Evolutionary conservation across 345 rosid species (phyloP), one percentile per base, ranked within the genome.

Genomic region (Chamaenerion angustifolium): DNA sequence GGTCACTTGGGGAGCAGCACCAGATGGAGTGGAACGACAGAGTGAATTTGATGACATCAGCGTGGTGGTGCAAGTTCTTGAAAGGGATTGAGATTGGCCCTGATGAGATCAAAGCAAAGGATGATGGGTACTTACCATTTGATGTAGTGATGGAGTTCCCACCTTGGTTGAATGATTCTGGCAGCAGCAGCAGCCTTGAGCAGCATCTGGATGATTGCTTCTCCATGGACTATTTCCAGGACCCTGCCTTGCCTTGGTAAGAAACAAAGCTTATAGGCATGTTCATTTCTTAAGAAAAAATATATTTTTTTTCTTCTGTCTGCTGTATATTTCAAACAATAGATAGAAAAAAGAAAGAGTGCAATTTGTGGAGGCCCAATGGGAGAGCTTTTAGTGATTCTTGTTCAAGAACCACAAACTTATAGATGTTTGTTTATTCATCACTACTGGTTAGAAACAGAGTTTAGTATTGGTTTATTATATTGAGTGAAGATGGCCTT

Each of bases 131-230:
- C 63, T 77, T 73, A n/a, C 85, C 76, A 16, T 69, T 87, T 44
- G 83, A 76, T 61, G 80, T 75, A 62, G 74, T 75, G 62, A 80
- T 84, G 94, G 94, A 86, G 46, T 79, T 81, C 45, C 92, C 97
- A 18, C 50, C 84, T 17, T 90, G 98, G 98, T 43, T 86, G 80
- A 83, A 76, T 56, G 67, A 8, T 31, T 31, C 37, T 31, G 37
- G 72, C 63, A 73, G 70, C 25, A 94, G 83, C 4, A 74, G 69
- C 61, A 67, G 76, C 62, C 65, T 83, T 63, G 88, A 76, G 42
- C 90, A 78, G 58, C 71, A 71, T 61, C 65, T 74, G 68, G 59
- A 52, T 48, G 76, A 81, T 64, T 66, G 68, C 70, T 74, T 66
- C 60, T 56, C 80, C 4, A 67, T 67, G 56, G 80, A 71, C 27